Base-by-base conservation (phyloP, 352 stramenopile genomes). In the Globisporangium cylindrosporum region DNA sequence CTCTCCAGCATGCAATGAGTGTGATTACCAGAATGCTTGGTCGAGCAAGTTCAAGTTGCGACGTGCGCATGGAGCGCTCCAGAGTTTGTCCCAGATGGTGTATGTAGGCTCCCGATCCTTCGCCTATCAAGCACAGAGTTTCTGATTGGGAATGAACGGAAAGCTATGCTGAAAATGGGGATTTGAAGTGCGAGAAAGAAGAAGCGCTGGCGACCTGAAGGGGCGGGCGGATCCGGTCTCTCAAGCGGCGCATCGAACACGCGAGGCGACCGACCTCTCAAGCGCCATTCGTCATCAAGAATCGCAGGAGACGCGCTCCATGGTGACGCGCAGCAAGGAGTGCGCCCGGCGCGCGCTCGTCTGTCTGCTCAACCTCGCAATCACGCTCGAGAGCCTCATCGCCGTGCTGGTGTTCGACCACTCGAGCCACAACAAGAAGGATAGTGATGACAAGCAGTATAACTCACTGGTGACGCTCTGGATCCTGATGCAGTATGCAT, bases 321-420 rank as follows among this genome's bases (percentile, higher is more conserved):
- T 66, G 60, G 18, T 32, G 15, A 32, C 32, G 6, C 32, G 3
- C 24, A 43, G 62, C 49, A 27, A 36, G n/a, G 36, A 29, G 49
- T 53, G 34, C 29, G 3, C 7, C 12, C 14, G 24, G 22, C 32
- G 29, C 48, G 53, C 63, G 27, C 41, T 68, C 32, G 18, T 68
- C 20, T 68, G 63, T 29, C 20, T 68, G 1, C n/a, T 68, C 36
- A 48, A 68, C 54, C 63, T 68, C 27, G 36, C 32, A 27, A 49
- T 62, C 38, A 56, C 54, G 41, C 36, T 68, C 12, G 63, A 68
- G 63, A 68, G 63, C 27, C 60, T 54, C 29, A 20, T 63, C 20
- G 63, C 43, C 1, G 56, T 63, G 24, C 9, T 68, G 4, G 25
- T 57, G 8, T 29, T 63, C 24, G 55, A 68, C 34, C 29, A 22